Evolutionary conservation across 2,329 filamentous ascomycete species (phyloP).

Genomic region (Gliomastix tumulicola): DNA sequence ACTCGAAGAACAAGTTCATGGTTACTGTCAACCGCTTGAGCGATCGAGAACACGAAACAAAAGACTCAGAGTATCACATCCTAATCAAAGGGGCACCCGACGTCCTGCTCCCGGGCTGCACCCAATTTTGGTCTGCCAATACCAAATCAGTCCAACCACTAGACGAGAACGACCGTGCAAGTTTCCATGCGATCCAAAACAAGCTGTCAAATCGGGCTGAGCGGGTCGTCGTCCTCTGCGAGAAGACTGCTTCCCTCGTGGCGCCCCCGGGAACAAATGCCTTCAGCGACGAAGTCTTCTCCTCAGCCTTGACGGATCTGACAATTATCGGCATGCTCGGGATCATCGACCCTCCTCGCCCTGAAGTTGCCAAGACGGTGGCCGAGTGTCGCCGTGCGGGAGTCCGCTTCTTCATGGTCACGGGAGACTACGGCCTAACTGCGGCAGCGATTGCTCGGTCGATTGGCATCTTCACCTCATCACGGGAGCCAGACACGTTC

Average conservation of each 20-base stretch:
- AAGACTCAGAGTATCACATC: constrained; percentile 24
- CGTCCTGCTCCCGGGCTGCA: constrained; percentile 32
- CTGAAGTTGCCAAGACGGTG: constrained; percentile 32
- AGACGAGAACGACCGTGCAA: constrained; percentile 18
- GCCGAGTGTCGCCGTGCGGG: constrained; percentile 33
- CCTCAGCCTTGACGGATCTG: constrained; percentile 29
- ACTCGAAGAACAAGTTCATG: constrained; percentile 44
- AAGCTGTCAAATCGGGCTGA: constrained; percentile 32
- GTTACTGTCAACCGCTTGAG: constrained; percentile 26
- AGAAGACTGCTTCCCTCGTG: constrained; percentile 21
- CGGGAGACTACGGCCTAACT: constrained; percentile 43
- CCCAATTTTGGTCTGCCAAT: constrained; percentile 23
- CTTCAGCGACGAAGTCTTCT: constrained; percentile 41
- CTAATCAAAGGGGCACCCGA: constrained; percentile 49
- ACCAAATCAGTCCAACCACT: constrained; percentile 23
- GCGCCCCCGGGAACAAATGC: constrained; percentile 29
- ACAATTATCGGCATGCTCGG: constrained; percentile 45
- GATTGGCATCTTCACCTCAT: constrained; percentile 53
- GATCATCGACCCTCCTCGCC: constrained; percentile 37
- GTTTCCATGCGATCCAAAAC: constrained; percentile 28
- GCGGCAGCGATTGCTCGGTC: constrained; percentile 60
- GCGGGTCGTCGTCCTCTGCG: constrained; percentile 33
- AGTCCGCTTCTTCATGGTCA: constrained; percentile 40
- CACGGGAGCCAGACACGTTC: constrained; percentile 32
- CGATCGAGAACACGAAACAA: constrained; percentile 10